Conservation (phyloP, 2,329 filamentous ascomycete species). For the Fusarium euwallaceae region DNA sequence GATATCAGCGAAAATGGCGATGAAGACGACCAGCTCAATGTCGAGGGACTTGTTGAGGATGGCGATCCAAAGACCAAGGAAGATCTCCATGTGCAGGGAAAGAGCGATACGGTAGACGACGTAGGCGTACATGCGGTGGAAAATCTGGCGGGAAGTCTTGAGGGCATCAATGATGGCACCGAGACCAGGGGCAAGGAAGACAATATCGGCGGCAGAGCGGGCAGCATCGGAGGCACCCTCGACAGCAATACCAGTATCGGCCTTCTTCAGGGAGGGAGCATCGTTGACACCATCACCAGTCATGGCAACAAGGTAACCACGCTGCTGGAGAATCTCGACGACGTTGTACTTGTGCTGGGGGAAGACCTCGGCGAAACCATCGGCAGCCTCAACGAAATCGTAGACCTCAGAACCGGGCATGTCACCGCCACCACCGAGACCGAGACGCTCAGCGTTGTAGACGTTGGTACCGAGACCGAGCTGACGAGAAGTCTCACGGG, state of each 20-base stretch:
- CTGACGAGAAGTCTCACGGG: conserved; percentile 90
- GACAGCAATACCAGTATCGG: conserved; percentile 96
- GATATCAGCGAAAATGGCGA: conserved; percentile 93
- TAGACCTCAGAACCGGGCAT: conserved; percentile 96
- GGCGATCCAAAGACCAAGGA: conserved; percentile 91
- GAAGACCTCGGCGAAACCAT: conserved; percentile 95
- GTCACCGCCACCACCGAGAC: conserved; percentile 89
- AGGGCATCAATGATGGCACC: conserved; percentile 93
- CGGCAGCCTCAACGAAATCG: conserved; percentile 94
- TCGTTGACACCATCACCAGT: conserved; percentile 97
- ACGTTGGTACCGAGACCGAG: conserved; percentile 93
- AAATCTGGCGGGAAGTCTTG: conserved; percentile 94
- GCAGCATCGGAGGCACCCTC: conserved; percentile 93
- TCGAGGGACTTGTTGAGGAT: conserved; percentile 88
- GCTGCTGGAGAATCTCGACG: conserved; percentile 92
- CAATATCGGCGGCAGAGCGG: conserved; percentile 91
- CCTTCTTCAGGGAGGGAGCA: conserved; percentile 92
- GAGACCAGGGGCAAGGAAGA: conserved; percentile 91
- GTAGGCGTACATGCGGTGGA: conserved; percentile 97
- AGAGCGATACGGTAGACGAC: conserved; percentile 95
- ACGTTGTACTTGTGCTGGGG: conserved; percentile 85
- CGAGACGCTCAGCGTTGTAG: conserved; percentile 93
- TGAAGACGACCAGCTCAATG: conserved; percentile 90
- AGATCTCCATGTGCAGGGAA: conserved; percentile 91
- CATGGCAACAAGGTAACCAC: conserved; percentile 95